phyloP scores from a whole-genome alignment of 306 rosid species.

The Comarum palustre region DNA sequence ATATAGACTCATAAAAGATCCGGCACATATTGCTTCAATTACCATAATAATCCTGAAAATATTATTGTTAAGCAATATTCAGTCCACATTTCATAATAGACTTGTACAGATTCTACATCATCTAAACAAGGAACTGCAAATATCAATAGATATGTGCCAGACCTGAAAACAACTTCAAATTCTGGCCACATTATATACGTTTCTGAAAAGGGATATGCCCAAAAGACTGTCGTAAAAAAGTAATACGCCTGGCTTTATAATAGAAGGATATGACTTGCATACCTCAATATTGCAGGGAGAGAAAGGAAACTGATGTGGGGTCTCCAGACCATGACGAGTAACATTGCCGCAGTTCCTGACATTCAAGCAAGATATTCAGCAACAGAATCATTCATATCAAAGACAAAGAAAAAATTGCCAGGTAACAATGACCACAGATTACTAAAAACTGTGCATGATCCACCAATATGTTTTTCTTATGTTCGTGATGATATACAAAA shows the following conservation, averaged over 20 bases:
- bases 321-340: conserved; percentile 89
- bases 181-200: neutral
- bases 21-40: conserved; percentile 77
- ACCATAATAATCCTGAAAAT: conserved; percentile 87
- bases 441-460: neutral
- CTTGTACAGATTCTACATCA: neutral
- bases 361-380: conserved; percentile 27
- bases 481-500: neutral
- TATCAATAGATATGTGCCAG: neutral
- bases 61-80: conserved; percentile 22
- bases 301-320: conserved; percentile 69
- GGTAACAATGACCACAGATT: neutral
- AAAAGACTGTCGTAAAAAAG: conserved; percentile 10
- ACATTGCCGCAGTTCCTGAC: conserved; percentile 93
- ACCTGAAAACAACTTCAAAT: neutral
- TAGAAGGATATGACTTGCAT: conserved; percentile 6
- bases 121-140: neutral
- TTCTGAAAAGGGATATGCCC: neutral
- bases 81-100: neutral
- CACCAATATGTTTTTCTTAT: neutral
- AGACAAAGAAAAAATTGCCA: neutral
- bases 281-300: conserved; percentile 77
- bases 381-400: neutral
- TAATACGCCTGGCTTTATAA: neutral
- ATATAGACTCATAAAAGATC: conserved; percentile 76